A percentile compares a stretch with the other conserved stretches of the same genome.
phyloP scores from a whole-genome alignment of 495 filamentous ascomycete species.

The Cercophora sp. region DNA sequence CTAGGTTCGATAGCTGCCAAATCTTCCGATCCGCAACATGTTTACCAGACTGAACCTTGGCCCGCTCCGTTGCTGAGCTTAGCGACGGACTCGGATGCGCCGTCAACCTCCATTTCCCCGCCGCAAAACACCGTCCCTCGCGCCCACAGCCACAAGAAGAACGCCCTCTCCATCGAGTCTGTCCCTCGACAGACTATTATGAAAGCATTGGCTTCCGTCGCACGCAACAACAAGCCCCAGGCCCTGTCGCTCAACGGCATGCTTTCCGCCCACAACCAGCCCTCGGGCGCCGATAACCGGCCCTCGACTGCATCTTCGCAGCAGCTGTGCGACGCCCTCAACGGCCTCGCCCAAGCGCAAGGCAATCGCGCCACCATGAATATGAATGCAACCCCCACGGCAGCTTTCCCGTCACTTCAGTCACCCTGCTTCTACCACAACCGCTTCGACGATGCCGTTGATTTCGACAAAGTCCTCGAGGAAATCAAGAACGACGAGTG shows the following conservation, averaged over 20 bases:
- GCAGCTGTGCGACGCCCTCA: constrained; percentile 62
- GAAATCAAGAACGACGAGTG: constrained; percentile 88
- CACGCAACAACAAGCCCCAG: constrained; percentile 56
- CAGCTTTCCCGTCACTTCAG: constrained; percentile 65
- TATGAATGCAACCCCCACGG: constrained; percentile 46
- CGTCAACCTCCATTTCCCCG: background rate
- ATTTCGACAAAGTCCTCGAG: constrained; percentile 90
- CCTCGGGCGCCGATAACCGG: constrained; percentile 43
- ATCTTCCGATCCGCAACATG: constrained; percentile 15
- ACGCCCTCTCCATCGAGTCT: constrained; percentile 62
- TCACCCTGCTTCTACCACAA: constrained; percentile 97
- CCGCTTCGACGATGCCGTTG: constrained; percentile 91
- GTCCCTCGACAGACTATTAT: constrained; percentile 82
- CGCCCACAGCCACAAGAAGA: constrained; percentile 49
- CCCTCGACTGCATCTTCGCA: constrained; percentile 51
- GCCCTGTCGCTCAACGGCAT: constrained; percentile 53
- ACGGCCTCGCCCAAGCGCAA: constrained; percentile 50
- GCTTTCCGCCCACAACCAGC: constrained; percentile 39
- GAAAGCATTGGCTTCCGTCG: constrained; percentile 76
- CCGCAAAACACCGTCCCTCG: constrained; percentile 4
- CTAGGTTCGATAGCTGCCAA: constrained; percentile 7
- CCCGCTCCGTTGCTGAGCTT: constrained; percentile 4
- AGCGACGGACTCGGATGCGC: constrained; percentile 7
- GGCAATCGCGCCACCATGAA: constrained; percentile 29
- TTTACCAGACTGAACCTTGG: constrained; percentile 1